Base-by-base conservation (phyloP, 352 stramenopile species). In the Globisporangium carolinianum region DNA sequence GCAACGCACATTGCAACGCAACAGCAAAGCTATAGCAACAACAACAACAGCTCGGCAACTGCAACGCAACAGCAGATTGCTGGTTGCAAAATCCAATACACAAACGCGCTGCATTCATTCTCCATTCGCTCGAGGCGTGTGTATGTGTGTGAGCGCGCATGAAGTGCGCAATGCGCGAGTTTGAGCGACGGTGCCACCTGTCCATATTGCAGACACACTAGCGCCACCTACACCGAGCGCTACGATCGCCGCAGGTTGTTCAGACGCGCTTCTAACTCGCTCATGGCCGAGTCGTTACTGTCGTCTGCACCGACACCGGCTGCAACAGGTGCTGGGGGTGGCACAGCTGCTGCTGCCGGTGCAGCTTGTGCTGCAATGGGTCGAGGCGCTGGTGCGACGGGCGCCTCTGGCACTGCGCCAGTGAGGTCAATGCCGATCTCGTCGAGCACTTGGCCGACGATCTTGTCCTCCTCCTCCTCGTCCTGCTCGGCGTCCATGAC, bases 361-460 rank as follows among this genome's bases (percentile, higher is more conserved):
- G 79, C 78, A 0, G 86, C 76, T 46, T 87, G 80, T 35, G 60
- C 71, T 43, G 64, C 63, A 35, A 73, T 78, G 24, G 71, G 68
- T 39, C 56, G 69, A 37, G 78, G 71, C 35, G 68, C 63, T 52
- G 73, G 74, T 24, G 79, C 62, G 10, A 79, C 75, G 5, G 91
- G 88, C 15, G 92, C 94, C 70, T 97, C 92, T 12, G 95, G 91
- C 18, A 98, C 82, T 8, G 87, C 80, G 55, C 95, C 91, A 49
- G 80, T 95, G 70, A 98, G 91, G 71, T 94, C 78, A 62, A 98
- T 95, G 47, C 95, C 95, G 68, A 99, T 98, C 71, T 99, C 96
- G 76, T 98, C 95, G 47, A 99, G 72, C n/a, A 99, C 94, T 70
- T 98, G 94, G 45, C 78, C 87, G 17, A 99, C 95, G 66, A 99